Evolutionary conservation across 2,329 filamentous ascomycete genomes (phyloP).

Genomic region (Cadophora malorum): DNA sequence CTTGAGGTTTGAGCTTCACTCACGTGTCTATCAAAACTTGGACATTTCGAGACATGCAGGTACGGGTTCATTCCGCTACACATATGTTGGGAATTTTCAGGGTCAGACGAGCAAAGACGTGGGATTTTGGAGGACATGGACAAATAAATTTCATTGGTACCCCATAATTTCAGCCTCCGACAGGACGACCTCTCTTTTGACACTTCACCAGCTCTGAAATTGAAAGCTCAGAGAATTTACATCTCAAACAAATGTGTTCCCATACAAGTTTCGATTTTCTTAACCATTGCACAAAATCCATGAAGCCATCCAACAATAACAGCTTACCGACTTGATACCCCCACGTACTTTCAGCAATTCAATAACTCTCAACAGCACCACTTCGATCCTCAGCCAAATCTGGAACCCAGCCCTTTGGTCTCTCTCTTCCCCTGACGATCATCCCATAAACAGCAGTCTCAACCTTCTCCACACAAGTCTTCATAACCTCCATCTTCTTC

Average conservation of each 20-base stretch:
- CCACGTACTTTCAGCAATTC: slow-evolving; percentile 16
- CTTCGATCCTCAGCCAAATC: slow-evolving; percentile 58
- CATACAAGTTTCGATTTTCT: no score
- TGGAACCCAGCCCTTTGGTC: slow-evolving; percentile 91
- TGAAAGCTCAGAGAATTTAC: not conserved
- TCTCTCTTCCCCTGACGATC: slow-evolving; percentile 83
- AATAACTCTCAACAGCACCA: slow-evolving; percentile 42
- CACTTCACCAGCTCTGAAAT: no score
- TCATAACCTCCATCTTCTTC: slow-evolving; percentile 87
- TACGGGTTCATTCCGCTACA: not conserved
- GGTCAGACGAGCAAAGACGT: slow-evolving; percentile 4
- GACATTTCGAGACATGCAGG: not conserved
- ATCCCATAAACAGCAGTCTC: slow-evolving; percentile 90
- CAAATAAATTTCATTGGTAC: not conserved
- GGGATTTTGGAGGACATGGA: not conserved
- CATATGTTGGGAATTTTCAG: no score
- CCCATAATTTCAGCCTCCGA: not conserved
- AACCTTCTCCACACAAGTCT: slow-evolving; percentile 89
- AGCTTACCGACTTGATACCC: not conserved
- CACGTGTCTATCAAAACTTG: not conserved
- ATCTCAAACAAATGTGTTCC: no score
- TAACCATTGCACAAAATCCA: not conserved
- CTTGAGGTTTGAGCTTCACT: slow-evolving; percentile 3
- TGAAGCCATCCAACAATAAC: not conserved
- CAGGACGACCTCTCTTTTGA: not conserved